Evolutionary conservation across 495 filamentous ascomycete genomes (phyloP), one percentile per base, ranked within the genome.

Genomic region (Penicillium mononematosum): DNA sequence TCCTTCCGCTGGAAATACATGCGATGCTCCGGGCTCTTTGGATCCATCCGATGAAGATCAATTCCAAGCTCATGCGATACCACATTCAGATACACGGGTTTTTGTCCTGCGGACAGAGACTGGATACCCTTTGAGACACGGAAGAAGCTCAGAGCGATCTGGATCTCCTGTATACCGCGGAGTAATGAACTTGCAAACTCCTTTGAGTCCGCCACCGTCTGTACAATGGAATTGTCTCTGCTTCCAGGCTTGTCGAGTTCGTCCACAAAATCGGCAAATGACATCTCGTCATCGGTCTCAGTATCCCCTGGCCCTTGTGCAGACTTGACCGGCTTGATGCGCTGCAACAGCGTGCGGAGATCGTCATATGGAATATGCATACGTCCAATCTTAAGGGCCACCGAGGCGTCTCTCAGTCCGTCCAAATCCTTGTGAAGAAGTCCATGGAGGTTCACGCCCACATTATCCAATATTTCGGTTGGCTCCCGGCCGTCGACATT

Each of bases 1-100:
- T 97, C 95, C 51, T 88, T 85, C 11, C 88, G 85, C 14, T 92
- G 91, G 70, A 99, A 99, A 74, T 99, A 99, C 94, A 99, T 99
- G 51, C 92, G 88, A 81, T 99, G 94, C 3, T 92, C 93, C 0
- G 94, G 92, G 38, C 90, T 96, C 62, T 89, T 93, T 27, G 89
- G 89, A 67, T 99, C 95, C 56, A 99, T 85, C 16, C 94, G 85
- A 69, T 98, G 88, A 32, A 98, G 76, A 63, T 99, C 94, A 63
- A 98, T 82, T 51, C 92, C 92, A 31, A 99, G 81, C 70, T 99
- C 94, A 66, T 98, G 96, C 79, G 96, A 96, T 1, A 93, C 89
- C 14, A 92, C 81, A 60, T 93, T 96, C 53, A 98, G 72, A 48
- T 88, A 87, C 2, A 96, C 73, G 3, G 90, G 85, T 20, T 78